These are phyloP conservation scores for Warburgia ugandensis DNA, from an alignment of 164 flowering plant species.

Conservation along the genomic window DNA sequence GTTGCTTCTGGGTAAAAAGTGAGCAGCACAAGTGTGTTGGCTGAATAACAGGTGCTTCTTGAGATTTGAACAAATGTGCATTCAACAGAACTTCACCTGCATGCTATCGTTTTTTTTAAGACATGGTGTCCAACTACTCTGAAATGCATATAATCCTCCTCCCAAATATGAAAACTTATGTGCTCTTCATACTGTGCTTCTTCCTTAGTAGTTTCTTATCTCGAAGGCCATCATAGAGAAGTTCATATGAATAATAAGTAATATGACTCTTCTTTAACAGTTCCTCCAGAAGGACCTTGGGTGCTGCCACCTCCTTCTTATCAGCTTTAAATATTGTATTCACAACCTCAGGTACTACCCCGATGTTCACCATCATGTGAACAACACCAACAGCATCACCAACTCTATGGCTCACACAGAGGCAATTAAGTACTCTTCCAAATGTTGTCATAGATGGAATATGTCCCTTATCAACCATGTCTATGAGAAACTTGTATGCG, in stretches of 20 bases:
- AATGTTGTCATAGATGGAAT: slow-evolving; percentile 61
- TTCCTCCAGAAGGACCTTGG: slow-evolving; percentile 81
- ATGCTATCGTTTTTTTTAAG: too few relatives aligned
- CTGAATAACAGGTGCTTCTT: too few relatives aligned
- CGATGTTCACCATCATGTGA: slow-evolving; percentile 61
- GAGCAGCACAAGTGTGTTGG: too few relatives aligned
- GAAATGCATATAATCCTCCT: too few relatives aligned
- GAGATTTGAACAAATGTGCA: too few relatives aligned
- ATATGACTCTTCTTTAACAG: slow-evolving; percentile 65
- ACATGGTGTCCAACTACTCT: too few relatives aligned
- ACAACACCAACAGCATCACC: slow-evolving; percentile 65
- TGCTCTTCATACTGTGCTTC: slow-evolving; percentile 17
- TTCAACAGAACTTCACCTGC: too few relatives aligned
- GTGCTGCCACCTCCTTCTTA: slow-evolving; percentile 76
- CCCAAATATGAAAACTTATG: too few relatives aligned
- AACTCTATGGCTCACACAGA: slow-evolving; percentile 52
- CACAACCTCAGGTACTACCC: slow-evolving; percentile 72
- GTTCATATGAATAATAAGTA: slow-evolving; percentile 64
- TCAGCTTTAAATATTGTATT: slow-evolving; percentile 64
- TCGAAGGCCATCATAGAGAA: slow-evolving; percentile 72
- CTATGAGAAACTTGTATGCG: slow-evolving; percentile 45
- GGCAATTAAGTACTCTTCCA: slow-evolving; percentile 73
- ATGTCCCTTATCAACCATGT: slow-evolving; percentile 45
- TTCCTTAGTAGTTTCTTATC: slow-evolving; percentile 49
- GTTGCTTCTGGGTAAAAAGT: too few relatives aligned